Percentiles rank a stretch among this genome's conserved stretches.
Conservation (phyloP, 306 rosid species). For the Lathyrus aphaca region DNA sequence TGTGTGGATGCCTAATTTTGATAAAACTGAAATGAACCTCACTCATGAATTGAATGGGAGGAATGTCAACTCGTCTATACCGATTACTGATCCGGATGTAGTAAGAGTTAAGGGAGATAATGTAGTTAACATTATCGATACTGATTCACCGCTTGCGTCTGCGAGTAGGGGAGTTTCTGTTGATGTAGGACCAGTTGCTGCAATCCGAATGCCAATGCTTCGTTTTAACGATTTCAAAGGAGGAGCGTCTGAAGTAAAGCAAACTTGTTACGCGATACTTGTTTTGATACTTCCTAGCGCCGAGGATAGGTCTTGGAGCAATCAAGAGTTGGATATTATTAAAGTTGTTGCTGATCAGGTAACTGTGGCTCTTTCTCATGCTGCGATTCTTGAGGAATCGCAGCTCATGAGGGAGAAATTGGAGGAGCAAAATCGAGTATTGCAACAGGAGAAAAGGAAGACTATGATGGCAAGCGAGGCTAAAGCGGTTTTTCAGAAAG, state of each 20-base stretch:
- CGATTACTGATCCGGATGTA: constrained; percentile 64
- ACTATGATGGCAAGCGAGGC: constrained; percentile 71
- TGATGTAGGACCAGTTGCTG: constrained; percentile 80
- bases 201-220: constrained; percentile 95
- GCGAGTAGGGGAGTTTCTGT: constrained; percentile 59
- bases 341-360: constrained; percentile 95
- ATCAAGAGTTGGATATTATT: constrained; percentile 75
- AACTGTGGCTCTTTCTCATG: constrained; percentile 92
- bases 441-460: constrained; percentile 67
- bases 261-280: constrained; percentile 69
- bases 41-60: constrained; percentile 73
- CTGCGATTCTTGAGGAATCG: constrained; percentile 86
- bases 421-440: constrained; percentile 79
- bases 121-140: constrained; percentile 51
- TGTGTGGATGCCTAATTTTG: constrained; percentile 90
- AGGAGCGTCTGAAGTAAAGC: constrained; percentile 72
- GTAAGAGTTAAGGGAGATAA: constrained; percentile 55
- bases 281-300: constrained; percentile 76
- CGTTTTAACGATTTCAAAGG: constrained; percentile 76
- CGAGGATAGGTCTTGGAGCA: constrained; percentile 69
- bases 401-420: constrained; percentile 85
- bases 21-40: constrained; percentile 68
- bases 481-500: constrained; percentile 70
- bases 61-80: constrained; percentile 50
- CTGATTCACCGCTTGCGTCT: constrained; percentile 62